A percentile compares a stretch with the other conserved stretches of the same genome.
Evolutionary conservation across 805 yeast species (phyloP).

Genomic region (Ogataea methylovora): DNA sequence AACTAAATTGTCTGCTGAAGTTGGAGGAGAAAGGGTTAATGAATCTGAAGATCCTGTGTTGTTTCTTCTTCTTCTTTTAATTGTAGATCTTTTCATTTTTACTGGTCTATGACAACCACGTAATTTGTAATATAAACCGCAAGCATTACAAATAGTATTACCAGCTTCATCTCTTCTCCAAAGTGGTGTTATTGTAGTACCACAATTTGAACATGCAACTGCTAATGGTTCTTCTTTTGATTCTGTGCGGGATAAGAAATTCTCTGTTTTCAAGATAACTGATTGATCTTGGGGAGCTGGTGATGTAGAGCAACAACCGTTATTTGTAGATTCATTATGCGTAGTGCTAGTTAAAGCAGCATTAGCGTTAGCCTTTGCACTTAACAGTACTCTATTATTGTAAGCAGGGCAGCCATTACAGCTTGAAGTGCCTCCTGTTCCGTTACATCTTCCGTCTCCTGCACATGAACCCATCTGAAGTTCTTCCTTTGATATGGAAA

Average conservation of each 20-base stretch:
- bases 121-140: conserved; percentile 69
- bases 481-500: conserved; percentile 31
- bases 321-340: not conserved
- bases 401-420: conserved; percentile 81
- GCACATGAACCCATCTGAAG: conserved; percentile 47
- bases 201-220: conserved; percentile 78
- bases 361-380: conserved; percentile 1
- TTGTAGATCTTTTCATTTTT: conserved; percentile 62
- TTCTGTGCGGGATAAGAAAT: too few relatives aligned
- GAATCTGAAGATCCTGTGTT: not conserved
- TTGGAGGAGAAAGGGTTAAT: not conserved
- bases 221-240: conserved; percentile 42
- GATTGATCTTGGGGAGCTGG: too few relatives aligned
- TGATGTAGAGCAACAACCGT: not conserved
- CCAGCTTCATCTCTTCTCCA: conserved; percentile 84
- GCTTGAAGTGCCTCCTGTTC: conserved; percentile 77
- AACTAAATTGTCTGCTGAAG: too few relatives aligned
- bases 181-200: conserved; percentile 77
- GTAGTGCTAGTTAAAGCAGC: not conserved
- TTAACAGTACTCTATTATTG: conserved; percentile 55
- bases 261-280: too few relatives aligned
- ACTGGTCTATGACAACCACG: conserved; percentile 77
- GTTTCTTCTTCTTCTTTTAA: conserved; percentile 62
- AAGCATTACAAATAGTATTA: conserved; percentile 81
- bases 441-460: conserved; percentile 78